Percentiles rank a stretch among this genome's conserved stretches.
These are phyloP conservation scores for Rhododendron ferrugineum DNA, from an alignment of 148 eudicot species.

Conservation along the genomic window DNA sequence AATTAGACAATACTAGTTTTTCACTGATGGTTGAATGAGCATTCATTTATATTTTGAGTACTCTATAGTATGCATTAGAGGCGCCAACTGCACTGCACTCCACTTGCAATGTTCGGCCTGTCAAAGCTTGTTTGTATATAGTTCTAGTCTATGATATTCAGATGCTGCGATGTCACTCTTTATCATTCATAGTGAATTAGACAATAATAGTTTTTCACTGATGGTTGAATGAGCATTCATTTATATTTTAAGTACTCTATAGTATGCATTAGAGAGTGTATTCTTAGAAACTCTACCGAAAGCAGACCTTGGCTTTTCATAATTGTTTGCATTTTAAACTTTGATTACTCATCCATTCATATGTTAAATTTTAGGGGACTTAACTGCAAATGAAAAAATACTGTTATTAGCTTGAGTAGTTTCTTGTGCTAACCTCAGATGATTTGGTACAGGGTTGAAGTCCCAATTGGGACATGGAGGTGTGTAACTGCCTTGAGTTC, in stretches of 20 bases:
- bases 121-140: no score
- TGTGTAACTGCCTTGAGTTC: background rate
- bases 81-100: no score
- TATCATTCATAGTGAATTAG: background rate
- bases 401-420: background rate
- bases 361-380: background rate
- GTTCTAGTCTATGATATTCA: background rate
- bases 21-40: background rate
- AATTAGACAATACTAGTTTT: background rate
- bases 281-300: background rate
- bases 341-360: background rate
- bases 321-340: background rate
- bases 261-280: background rate
- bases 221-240: background rate
- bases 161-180: background rate
- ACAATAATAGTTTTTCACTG: background rate
- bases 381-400: background rate
- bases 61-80: background rate
- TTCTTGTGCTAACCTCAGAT: background rate
- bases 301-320: background rate
- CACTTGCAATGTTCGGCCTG: background rate
- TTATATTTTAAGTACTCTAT: background rate
- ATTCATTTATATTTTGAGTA: background rate
- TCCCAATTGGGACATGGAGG: background rate
- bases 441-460: background rate